Evolutionary conservation across 495 filamentous ascomycete genomes (phyloP).

Genomic region (Apodospora peruviana): DNA sequence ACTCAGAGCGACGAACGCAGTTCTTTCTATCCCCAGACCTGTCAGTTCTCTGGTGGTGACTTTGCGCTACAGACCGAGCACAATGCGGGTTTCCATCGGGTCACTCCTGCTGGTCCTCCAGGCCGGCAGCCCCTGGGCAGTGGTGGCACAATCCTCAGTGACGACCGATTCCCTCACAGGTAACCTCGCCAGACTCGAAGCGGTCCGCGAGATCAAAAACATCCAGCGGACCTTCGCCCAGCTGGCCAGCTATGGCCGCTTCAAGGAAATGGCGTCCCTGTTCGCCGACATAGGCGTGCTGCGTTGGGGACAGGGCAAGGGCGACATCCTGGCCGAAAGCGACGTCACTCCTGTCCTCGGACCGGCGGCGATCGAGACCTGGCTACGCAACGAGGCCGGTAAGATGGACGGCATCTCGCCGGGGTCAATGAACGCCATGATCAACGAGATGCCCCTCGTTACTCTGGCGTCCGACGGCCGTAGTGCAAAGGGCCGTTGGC

Average conservation of each 20-base stretch:
- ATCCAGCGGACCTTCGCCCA: conserved; percentile 12
- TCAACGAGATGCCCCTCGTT: conserved; percentile 11
- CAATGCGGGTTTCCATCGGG: no score
- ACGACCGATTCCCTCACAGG: neutral
- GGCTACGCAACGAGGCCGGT: conserved; percentile 6
- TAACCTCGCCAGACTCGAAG: conserved; percentile 8
- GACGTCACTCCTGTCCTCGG: conserved; percentile 3
- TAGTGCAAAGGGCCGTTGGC: conserved; percentile 11
- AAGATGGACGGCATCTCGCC: conserved; percentile 12
- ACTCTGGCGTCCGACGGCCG: conserved; percentile 10
- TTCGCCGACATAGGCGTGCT: conserved; percentile 13
- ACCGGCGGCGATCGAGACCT: conserved; percentile 12
- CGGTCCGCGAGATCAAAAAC: conserved; percentile 19
- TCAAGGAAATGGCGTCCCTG: conserved; percentile 9
- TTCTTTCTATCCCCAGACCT: no score
- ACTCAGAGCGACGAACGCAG: no score
- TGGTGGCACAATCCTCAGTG: neutral
- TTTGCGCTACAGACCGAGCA: no score
- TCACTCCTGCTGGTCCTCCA: no score
- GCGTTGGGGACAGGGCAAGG: conserved; percentile 8
- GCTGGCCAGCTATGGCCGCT: conserved; percentile 9
- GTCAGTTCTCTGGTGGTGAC: no score
- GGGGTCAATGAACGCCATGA: conserved; percentile 8
- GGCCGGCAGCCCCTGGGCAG: no score
- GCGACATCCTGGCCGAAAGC: neutral